These are phyloP conservation scores for Trichoderma asperelloides DNA, from an alignment of 495 filamentous ascomycete species.

Conservation along the genomic window DNA sequence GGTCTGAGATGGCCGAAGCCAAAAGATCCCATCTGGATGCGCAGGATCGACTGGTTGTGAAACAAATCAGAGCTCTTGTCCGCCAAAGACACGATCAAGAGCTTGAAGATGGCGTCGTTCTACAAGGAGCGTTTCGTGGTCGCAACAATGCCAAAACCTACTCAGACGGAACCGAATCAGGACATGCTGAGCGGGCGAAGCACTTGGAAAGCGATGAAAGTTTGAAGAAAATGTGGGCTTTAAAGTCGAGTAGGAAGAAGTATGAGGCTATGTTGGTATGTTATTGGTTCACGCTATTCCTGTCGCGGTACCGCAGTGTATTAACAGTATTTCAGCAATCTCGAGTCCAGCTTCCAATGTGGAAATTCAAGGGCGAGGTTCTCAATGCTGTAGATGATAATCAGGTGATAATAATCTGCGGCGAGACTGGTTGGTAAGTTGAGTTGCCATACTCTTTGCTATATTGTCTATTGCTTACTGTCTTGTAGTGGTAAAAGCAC, in stretches of 20 bases:
- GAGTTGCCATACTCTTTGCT: background rate
- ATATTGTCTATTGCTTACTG: conserved; percentile 15
- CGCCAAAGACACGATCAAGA: conserved; percentile 47
- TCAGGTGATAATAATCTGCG: conserved; percentile 83
- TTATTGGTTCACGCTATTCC: background rate
- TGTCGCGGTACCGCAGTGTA: conserved; percentile 12
- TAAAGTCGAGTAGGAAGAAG: conserved; percentile 52
- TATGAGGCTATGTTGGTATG: conserved; percentile 51
- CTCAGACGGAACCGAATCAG: conserved; percentile 36
- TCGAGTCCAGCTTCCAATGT: conserved; percentile 77
- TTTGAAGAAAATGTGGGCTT: conserved; percentile 58
- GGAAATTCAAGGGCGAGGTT: conserved; percentile 69
- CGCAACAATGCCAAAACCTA: conserved; percentile 40
- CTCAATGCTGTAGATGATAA: conserved; percentile 61
- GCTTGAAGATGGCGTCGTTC: conserved; percentile 63
- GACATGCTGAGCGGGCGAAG: conserved; percentile 28
- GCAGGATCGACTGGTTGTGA: conserved; percentile 55
- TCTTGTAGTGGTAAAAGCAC: conserved; percentile 75
- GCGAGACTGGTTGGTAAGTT: conserved; percentile 75
- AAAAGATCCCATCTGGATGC: conserved; percentile 62
- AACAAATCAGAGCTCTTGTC: conserved; percentile 52
- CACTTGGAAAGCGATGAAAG: conserved; percentile 27
- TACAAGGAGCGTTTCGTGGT: conserved; percentile 63
- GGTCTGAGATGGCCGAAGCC: conserved; percentile 62
- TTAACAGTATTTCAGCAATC: conserved; percentile 25